A percentile compares a stretch with the other conserved stretches of the same genome.
These are phyloP conservation scores for Trypanosoma congolense DNA, from an alignment of 208 protist species.

Conservation along the genomic window DNA sequence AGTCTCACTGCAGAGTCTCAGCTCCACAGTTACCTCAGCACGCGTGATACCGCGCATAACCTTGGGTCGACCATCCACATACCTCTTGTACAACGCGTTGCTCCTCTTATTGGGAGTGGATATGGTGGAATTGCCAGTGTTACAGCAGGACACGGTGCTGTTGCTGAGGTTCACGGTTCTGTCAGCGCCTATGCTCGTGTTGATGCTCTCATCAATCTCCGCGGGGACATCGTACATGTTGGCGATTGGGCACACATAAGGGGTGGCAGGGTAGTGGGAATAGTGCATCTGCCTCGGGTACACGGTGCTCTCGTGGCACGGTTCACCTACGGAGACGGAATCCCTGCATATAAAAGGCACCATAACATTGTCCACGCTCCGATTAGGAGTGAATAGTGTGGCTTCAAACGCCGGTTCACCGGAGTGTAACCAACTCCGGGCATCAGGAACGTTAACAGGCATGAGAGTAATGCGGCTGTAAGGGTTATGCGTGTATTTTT, in stretches of 20 bases:
- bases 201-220: constrained; percentile 7
- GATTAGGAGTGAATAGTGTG: constrained; percentile 13
- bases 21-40: constrained; percentile 54
- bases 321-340: neutral
- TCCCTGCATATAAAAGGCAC: constrained; percentile 1
- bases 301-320: neutral
- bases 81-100: constrained; percentile 34
- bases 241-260: neutral
- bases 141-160: constrained; percentile 19
- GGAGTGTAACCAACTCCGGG: neutral
- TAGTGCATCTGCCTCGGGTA: constrained; percentile 11
- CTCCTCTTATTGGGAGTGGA: constrained; percentile 36
- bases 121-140: constrained; percentile 16
- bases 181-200: constrained; percentile 16
- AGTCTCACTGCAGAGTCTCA: constrained; percentile 36
- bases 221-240: neutral
- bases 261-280: neutral
- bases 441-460: constrained; percentile 4
- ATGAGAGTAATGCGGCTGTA: constrained; percentile 47
- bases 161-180: constrained; percentile 21
- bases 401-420: constrained; percentile 13
- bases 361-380: constrained; percentile 6
- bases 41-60: constrained; percentile 35
- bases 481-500: constrained; percentile 47
- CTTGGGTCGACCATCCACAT: constrained; percentile 48